These are phyloP conservation scores for Phytophthora tentaculata DNA, from an alignment of 352 stramenopile genomes.

Conservation along the genomic window DNA sequence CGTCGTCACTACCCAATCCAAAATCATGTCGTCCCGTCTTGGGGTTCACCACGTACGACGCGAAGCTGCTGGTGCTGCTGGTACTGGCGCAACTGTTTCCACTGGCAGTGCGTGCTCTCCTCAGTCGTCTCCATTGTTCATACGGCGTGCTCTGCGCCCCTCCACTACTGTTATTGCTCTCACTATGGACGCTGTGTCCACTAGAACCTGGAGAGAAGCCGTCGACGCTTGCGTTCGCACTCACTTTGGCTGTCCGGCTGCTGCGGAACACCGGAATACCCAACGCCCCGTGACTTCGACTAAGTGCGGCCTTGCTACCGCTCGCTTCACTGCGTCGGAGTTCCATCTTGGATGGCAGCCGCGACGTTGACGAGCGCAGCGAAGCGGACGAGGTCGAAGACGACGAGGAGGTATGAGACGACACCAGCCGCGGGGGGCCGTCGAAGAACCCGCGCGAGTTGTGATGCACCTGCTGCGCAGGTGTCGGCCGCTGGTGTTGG, in stretches of 20 bases:
- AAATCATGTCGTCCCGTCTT: conserved; percentile 48
- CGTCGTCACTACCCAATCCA: conserved; percentile 45
- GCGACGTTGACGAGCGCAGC: conserved; percentile 26
- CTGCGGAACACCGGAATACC: conserved; percentile 59
- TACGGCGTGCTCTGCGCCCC: conserved; percentile 34
- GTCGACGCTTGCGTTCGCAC: conserved; percentile 6
- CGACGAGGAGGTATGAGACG: conserved; percentile 12
- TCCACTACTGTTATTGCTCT: not conserved
- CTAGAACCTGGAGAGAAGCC: conserved; percentile 27
- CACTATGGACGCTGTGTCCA: conserved; percentile 13
- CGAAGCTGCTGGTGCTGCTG: conserved; percentile 58
- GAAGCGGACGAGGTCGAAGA: conserved; percentile 9
- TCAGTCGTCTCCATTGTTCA: conserved; percentile 46
- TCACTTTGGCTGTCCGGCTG: conserved; percentile 42
- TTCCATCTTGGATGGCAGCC: conserved; percentile 28
- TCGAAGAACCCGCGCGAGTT: conserved; percentile 20
- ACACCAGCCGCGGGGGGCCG: conserved; percentile 25
- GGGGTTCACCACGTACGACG: conserved; percentile 56
- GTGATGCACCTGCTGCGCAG: not conserved
- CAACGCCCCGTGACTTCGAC: conserved; percentile 23
- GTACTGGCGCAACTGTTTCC: conserved; percentile 74
- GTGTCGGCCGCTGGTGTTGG: conserved; percentile 24
- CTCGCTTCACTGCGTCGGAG: conserved; percentile 23
- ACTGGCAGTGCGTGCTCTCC: conserved; percentile 62
- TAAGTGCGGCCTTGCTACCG: conserved; percentile 13